Base-by-base conservation (phyloP, 805 yeast species). In the Candida fluviatilis region DNA sequence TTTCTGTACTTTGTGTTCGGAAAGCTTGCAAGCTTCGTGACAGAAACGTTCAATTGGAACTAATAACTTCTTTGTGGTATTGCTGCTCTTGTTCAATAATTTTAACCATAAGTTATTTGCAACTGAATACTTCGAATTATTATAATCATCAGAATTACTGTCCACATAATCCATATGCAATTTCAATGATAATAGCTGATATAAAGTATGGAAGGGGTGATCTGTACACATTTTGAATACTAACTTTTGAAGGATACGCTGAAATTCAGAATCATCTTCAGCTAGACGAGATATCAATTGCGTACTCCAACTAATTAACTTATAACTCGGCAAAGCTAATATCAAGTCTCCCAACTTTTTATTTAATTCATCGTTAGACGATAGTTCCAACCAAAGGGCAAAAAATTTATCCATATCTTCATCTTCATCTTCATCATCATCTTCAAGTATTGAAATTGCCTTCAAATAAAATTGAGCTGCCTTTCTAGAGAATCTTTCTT, bases 351-450 rank as follows among this genome's bases (percentile, higher is more conserved):
- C 50, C 7, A 84, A 63, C 6, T 60, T 48, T 3, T 39, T 43
- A 45, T 77, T 81, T 4, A 84, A 60, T 0, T 51, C 56, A 1
- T 58, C 70, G 24, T 68, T 66, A 4, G 56, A 54, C 2, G 79
- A 69, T 47, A 78, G 72, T 43, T 82, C 84, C 28, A 91, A 66
- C 95, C 97, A 91, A 8, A 91, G 57, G 0, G 90, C 84, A 57
- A 90, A 82, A 44, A 90, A 82, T 39, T 85, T 75, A 52, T 87
- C 95, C 19, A 83, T 62, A 36, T 77, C 82, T 40, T 73, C 76
- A 35, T 76, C 82, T 40, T 73, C 76, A 34, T 75, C 78, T 41
- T 75, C 76, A 35, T 75, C 78, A 2, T 46, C 51, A 25, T 51
- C 50, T 34, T 71, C 75, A 31, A 69, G 56, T 14, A 64, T 57